A percentile compares a stretch with the other conserved stretches of the same genome.
These are phyloP conservation scores for Blumeriella jaapii DNA, from an alignment of 2,329 filamentous ascomycete species.

Conservation along the genomic window DNA sequence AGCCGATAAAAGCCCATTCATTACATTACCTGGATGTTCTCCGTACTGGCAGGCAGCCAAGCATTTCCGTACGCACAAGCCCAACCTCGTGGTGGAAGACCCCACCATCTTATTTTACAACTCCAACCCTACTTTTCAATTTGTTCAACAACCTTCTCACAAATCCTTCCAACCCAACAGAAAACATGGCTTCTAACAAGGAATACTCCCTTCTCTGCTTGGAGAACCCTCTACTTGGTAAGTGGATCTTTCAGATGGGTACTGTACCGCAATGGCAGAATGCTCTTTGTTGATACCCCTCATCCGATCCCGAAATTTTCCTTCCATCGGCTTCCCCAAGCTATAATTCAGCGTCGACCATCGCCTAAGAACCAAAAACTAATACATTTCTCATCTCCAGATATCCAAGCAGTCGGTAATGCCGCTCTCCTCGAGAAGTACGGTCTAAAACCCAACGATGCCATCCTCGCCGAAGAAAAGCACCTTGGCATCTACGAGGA, in stretches of 20 bases:
- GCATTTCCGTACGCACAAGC: no score
- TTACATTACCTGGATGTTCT: no score
- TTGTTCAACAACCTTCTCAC: background rate
- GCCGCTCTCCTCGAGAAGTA: slow-evolving; percentile 85
- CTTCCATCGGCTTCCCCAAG: no score
- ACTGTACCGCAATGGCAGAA: background rate
- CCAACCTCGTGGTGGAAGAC: slow-evolving; percentile 9
- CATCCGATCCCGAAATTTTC: background rate
- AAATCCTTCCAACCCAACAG: slow-evolving; percentile 18
- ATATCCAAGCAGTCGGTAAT: slow-evolving; percentile 83
- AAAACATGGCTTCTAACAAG: slow-evolving; percentile 58
- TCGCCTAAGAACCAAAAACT: background rate
- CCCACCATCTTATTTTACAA: slow-evolving; percentile 11
- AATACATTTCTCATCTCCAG: slow-evolving; percentile 32
- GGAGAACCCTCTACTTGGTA: slow-evolving; percentile 95
- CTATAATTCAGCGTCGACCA: background rate
- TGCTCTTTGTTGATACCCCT: background rate
- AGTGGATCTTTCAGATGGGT: slow-evolving; percentile 23
- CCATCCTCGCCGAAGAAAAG: slow-evolving; percentile 89
- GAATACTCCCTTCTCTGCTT: slow-evolving; percentile 84
- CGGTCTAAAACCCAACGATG: slow-evolving; percentile 87
- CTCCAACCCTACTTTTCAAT: background rate
- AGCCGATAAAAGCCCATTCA: no score
- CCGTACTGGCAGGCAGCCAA: no score
- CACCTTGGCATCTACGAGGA: slow-evolving; percentile 89